A percentile compares a stretch with the other conserved stretches of the same genome.
phyloP scores from a whole-genome alignment of 1,139 yeast species.

The Blastobotrys niveus region DNA sequence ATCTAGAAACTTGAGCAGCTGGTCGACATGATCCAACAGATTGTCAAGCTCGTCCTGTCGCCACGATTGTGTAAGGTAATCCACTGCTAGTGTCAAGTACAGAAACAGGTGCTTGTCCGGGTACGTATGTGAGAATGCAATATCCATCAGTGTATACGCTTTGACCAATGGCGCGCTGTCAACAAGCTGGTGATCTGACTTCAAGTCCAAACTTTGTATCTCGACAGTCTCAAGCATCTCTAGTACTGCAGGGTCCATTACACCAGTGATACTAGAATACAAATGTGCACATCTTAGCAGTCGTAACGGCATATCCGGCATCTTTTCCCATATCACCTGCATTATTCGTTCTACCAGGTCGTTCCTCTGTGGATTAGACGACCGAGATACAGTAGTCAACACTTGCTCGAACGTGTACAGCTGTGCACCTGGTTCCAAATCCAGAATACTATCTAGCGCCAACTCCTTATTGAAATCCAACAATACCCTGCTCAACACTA shows the following conservation, averaged over 20 bases:
- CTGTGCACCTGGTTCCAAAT: not conserved
- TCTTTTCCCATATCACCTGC: conserved; percentile 1
- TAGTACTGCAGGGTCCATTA: not conserved
- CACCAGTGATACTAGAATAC: conserved; percentile 8
- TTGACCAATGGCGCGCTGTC: conserved; percentile 11
- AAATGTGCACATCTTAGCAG: conserved; percentile 7
- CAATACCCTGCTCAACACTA: conserved; percentile 8
- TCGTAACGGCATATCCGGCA: conserved; percentile 1
- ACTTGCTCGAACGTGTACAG: conserved; percentile 5
- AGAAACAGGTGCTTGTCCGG: conserved; percentile 15
- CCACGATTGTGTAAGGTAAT: conserved; percentile 12
- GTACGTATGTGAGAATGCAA: conserved; percentile 13
- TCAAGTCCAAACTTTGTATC: not conserved
- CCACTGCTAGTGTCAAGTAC: conserved; percentile 15
- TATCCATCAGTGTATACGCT: conserved; percentile 16
- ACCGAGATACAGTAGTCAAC: conserved; percentile 9
- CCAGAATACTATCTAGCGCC: not conserved
- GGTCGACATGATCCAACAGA: conserved; percentile 12
- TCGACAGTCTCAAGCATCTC: not conserved
- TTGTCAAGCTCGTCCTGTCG: conserved; percentile 11
- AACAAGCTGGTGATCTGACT: not conserved
- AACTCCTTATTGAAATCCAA: conserved; percentile 5
- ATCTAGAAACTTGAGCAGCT: conserved; percentile 18
- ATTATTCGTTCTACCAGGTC: not conserved
- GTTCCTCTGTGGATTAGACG: conserved; percentile 10